Base-by-base conservation (phyloP, 345 rosid genomes). In the Salix purpurea region DNA sequence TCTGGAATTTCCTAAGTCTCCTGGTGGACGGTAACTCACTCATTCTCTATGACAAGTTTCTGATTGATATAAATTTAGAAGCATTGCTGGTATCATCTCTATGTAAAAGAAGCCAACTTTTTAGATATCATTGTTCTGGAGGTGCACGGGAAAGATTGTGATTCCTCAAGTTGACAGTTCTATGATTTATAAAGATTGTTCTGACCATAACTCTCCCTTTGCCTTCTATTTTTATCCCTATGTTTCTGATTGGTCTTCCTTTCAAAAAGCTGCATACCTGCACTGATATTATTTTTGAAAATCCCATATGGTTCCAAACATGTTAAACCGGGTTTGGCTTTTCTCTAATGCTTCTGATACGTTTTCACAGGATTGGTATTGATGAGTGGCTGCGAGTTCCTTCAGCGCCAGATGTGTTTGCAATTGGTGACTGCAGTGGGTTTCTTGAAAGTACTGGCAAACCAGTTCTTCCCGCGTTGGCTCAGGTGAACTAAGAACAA, bases 401-500 rank as follows among this genome's bases (percentile, higher is more conserved):
- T 37, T 83, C 93, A 32, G 84, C 86, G 77, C 84, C 87, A 81
- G 98, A 96, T 83, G 88, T 91, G 75, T 93, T 92, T 76, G 88
- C 99, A 19, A 89, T 93, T 76, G 99, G 98, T 68, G 99, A 96
- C 85, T 96, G 98, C 87, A 88, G 98, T 71, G 99, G 97, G 68
- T 93, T 91, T 87, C 87, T 93, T 8, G 99, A 93, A 72, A 85
- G 81, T 80, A 93, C 96, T 7, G 96, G 96, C 65, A 93, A 84
- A 84, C 90, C 88, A 1, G 92, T 89, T 21, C 99, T 96, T 77
- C 99, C 99, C 30, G 98, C 99, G 80, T 84, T 96, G 77, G 99
- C 99, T 12, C 98, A 93, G 90, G 98, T 89, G 64, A 80, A 74
- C 66, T 2, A 7, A 21, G 19, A 70, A 64, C 58, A 36, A 5